phyloP scores from a whole-genome alignment of 23 red algal species.

The Rhodosorus marinus region DNA sequence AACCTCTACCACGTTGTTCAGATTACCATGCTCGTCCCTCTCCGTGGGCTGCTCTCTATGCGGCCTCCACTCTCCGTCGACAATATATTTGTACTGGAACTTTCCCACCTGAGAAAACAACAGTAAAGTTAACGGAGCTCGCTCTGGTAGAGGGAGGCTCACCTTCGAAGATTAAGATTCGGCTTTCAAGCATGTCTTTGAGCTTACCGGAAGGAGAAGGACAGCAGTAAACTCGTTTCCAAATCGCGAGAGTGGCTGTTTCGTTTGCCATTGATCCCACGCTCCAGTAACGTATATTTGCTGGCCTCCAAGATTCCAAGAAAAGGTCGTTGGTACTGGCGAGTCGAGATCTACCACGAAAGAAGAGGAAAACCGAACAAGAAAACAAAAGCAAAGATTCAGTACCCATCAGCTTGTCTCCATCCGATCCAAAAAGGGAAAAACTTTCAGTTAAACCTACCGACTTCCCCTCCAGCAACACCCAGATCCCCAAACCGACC shows the following conservation, averaged over 20 bases:
- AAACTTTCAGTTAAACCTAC: too few species aligned
- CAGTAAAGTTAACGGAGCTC: too few species aligned
- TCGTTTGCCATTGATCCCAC: constrained; percentile 47
- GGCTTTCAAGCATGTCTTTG: too few species aligned
- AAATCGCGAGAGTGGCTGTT: constrained; percentile 17
- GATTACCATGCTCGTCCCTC: constrained; percentile 34
- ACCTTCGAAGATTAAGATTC: too few species aligned
- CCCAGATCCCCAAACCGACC: too few species aligned
- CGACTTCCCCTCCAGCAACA: too few species aligned
- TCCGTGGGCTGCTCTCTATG: constrained; percentile 13
- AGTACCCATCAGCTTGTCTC: too few species aligned
- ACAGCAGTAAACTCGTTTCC: constrained; percentile 41
- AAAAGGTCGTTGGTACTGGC: constrained; percentile 53
- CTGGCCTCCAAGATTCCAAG: constrained; percentile 42
- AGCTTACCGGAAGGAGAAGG: constrained; percentile 38
- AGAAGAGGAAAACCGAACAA: too few species aligned
- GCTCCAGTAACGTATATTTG: constrained; percentile 53
- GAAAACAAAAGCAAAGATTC: too few species aligned
- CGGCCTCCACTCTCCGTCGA: constrained; percentile 53
- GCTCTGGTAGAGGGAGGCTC: too few species aligned
- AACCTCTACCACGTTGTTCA: constrained; percentile 34
- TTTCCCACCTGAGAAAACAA: constrained; percentile 28
- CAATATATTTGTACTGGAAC: constrained; percentile 72
- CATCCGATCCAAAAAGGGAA: too few species aligned
- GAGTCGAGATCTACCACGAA: too few species aligned